These are phyloP conservation scores for Fragaria vesca DNA, from an alignment of 306 rosid genomes.

Conservation along the genomic window DNA sequence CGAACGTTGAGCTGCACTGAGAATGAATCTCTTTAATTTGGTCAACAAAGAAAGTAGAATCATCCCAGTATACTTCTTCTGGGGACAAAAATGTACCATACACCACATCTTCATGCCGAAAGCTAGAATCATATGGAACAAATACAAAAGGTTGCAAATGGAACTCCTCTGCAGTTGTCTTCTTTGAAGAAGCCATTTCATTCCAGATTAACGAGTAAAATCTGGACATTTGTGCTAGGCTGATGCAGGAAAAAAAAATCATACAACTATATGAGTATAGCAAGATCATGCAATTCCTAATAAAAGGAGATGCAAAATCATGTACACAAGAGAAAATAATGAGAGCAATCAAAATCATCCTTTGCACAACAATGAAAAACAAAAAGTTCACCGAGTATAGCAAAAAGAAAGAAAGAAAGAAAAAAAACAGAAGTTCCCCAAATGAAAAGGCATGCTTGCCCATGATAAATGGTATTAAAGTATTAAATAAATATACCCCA, in stretches of 20 bases:
- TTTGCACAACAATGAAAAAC: neutral
- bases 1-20: conserved; percentile 32
- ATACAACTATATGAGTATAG: neutral
- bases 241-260: conserved; percentile 28
- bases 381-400: neutral
- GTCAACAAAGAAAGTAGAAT: conserved; percentile 63
- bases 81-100: conserved; percentile 64
- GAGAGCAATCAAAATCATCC: neutral
- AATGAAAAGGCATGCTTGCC: neutral
- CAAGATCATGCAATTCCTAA: neutral
- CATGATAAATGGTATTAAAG: neutral
- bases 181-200: conserved; percentile 65
- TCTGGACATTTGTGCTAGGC: conserved; percentile 76
- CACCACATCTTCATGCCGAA: conserved; percentile 50
- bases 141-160: conserved; percentile 70
- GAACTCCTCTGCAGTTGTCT: conserved; percentile 47
- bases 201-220: conserved; percentile 75
- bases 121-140: conserved; percentile 54
- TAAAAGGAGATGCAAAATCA: no score
- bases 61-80: conserved; percentile 71
- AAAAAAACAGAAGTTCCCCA: neutral
- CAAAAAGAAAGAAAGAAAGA: neutral
- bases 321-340: no score
- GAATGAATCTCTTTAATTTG: conserved; percentile 40
- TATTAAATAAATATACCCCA: neutral